A percentile compares a stretch with the other conserved stretches of the same genome.
phyloP scores from a whole-genome alignment of 2,329 filamentous ascomycete genomes.

The Metarhizium robertsii region DNA sequence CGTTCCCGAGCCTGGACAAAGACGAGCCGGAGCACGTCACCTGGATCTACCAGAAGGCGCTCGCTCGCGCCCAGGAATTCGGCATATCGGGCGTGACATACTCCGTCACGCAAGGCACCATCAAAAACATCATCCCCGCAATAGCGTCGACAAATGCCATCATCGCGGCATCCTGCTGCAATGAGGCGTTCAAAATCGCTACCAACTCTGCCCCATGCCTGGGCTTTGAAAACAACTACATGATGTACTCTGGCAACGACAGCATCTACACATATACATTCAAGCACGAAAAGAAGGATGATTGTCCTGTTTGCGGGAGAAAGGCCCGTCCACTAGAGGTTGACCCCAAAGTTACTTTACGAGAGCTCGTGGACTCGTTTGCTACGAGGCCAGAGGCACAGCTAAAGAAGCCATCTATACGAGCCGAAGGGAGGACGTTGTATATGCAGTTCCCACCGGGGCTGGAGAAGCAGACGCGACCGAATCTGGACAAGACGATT shows the following conservation, averaged over 20 bases:
- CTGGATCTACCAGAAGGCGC: constrained; percentile 88
- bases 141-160: constrained; percentile 98
- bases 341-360: constrained; percentile 61
- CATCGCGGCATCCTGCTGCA: constrained; percentile 90
- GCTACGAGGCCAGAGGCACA: constrained; percentile 80
- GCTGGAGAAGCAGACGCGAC: constrained; percentile 74
- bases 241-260: constrained; percentile 98
- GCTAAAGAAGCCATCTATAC: constrained; percentile 84
- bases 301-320: constrained; percentile 90
- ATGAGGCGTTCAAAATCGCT: constrained; percentile 91
- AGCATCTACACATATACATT: constrained; percentile 97
- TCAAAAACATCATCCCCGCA: constrained; percentile 98
- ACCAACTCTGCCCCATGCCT: constrained; percentile 74
- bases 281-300: constrained; percentile 83
- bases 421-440: constrained; percentile 69
- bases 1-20: constrained; percentile 79
- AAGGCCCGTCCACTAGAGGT: constrained; percentile 66
- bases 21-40: constrained; percentile 94
- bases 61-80: constrained; percentile 75
- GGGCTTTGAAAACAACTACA: constrained; percentile 78
- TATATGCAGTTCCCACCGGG: constrained; percentile 82
- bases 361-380: constrained; percentile 77
- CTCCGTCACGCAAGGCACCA: constrained; percentile 88
- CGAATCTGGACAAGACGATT: constrained; percentile 73
- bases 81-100: constrained; percentile 90